Evolutionary conservation across 352 stramenopile genomes (phyloP), one percentile per base, ranked within the genome.

Genomic region (Phytophthora europaea): DNA sequence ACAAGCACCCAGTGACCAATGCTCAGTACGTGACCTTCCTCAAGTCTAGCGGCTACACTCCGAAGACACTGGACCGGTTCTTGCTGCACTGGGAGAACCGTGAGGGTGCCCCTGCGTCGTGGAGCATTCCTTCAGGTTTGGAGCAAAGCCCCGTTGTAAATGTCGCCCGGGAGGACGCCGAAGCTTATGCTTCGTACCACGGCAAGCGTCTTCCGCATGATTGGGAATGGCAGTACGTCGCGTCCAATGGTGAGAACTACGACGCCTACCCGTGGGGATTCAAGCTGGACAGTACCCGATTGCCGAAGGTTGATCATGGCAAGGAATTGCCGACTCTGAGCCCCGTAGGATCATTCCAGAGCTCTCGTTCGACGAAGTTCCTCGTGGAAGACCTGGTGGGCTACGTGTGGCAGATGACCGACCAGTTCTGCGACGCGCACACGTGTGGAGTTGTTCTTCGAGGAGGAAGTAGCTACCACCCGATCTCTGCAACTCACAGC

Each of bases 211-310:
- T 97, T 34, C 85, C 88, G 3, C 86, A 94, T 47, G 87, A 94
- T 67, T 95, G 88, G 86, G 91, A 97, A 60, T 96, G 88, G 91
- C 91, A 97, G 75, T 96, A 90, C 66, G 86, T 95, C 3, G 85
- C 74, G n/a, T 90, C 84, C 2, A 95, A 95, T 50, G 88, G 87
- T 18, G 70, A 85, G 1, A 65, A 76, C 28, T 91, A 94, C 62
- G 74, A 76, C 34, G 33, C 62, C 6, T 94, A 84, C 40, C 89
- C 91, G 9, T 97, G 89, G 87, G 84, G 82, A 18, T 20, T 84
- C 1, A 47, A 82, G 4, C 67, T 83, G 20, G 70, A 83, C 33
- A 69, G 18, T 2, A 72, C 64, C 5, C 81, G 78, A 52, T 22
- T 84, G 20, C 72, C 78, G 2, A 65, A 59, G 2, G 56, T 80